A percentile compares a stretch with the other conserved stretches of the same genome.
Conservation (phyloP, 164 flowering plant species). For the Paratinospora sagittata region DNA sequence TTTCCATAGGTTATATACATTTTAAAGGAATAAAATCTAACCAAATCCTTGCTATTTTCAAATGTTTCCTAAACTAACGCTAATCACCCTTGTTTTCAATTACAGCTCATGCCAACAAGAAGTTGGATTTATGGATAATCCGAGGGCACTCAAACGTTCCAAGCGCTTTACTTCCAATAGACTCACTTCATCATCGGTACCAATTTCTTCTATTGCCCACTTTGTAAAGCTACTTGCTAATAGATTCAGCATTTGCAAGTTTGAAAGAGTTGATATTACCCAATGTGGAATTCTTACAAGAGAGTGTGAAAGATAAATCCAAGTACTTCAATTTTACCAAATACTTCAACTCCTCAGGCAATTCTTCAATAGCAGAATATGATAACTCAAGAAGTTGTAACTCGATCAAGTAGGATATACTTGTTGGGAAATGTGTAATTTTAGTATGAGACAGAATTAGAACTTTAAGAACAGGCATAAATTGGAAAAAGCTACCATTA, state of each 20-base stretch:
- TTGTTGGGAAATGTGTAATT: neutral
- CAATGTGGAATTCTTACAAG: neutral
- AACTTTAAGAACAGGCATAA: constrained; percentile 10
- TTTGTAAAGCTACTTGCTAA: neutral
- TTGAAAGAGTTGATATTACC: constrained; percentile 1
- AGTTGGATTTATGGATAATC: neutral
- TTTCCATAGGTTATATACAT: too few relatives aligned
- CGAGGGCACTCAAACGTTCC: constrained; percentile 4
- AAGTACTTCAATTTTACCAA: constrained; percentile 13
- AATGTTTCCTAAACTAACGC: too few relatives aligned
- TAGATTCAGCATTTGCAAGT: constrained; percentile 7
- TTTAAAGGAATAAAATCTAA: too few relatives aligned
- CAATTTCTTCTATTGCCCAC: neutral
- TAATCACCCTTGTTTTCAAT: too few relatives aligned
- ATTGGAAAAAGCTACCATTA: constrained; percentile 4
- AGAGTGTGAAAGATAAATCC: neutral
- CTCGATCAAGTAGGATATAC: neutral
- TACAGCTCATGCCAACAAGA: too few relatives aligned
- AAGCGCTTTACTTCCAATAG: constrained; percentile 5
- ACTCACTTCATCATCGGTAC: neutral
- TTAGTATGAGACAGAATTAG: constrained; percentile 5
- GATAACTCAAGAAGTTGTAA: too few relatives aligned
- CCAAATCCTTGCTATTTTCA: too few relatives aligned
- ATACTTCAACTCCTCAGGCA: constrained; percentile 8
- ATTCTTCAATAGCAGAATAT: too few relatives aligned